phyloP scores from a whole-genome alignment of 768 basidiomycete species.

The Leccinum incarnatum region DNA sequence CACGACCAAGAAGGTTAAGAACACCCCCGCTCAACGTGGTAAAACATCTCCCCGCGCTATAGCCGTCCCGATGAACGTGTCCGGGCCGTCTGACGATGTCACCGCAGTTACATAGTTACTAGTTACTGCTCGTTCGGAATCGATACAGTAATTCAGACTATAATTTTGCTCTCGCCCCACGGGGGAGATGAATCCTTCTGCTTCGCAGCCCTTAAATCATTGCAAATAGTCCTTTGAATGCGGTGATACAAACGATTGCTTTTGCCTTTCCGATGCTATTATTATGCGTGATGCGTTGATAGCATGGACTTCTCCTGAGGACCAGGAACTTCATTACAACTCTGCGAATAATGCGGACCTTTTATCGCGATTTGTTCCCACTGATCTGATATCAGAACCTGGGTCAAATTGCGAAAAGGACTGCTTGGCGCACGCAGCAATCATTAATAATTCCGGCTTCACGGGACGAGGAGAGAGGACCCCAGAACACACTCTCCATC shows the following conservation, averaged over 20 bases:
- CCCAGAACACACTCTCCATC: constrained; percentile 10
- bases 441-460: too few relatives aligned
- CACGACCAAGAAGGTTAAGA: background rate
- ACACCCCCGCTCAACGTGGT: too few relatives aligned
- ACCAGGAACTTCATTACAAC: background rate
- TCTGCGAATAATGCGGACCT: background rate
- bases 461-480: background rate
- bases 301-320: background rate
- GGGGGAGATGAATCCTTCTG: background rate
- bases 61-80: background rate
- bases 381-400: background rate
- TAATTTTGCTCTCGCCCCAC: background rate
- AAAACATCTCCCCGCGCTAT: background rate
- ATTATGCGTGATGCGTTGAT: background rate
- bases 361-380: background rate
- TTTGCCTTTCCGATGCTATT: background rate
- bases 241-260: background rate
- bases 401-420: background rate
- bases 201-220: background rate
- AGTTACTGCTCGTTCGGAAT: background rate
- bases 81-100: background rate
- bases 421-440: too few relatives aligned
- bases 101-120: background rate
- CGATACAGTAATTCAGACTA: background rate
- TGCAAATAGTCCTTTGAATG: background rate